Conservation (phyloP, 441 rosid genomes). For the Gossypium gossypioides region DNA sequence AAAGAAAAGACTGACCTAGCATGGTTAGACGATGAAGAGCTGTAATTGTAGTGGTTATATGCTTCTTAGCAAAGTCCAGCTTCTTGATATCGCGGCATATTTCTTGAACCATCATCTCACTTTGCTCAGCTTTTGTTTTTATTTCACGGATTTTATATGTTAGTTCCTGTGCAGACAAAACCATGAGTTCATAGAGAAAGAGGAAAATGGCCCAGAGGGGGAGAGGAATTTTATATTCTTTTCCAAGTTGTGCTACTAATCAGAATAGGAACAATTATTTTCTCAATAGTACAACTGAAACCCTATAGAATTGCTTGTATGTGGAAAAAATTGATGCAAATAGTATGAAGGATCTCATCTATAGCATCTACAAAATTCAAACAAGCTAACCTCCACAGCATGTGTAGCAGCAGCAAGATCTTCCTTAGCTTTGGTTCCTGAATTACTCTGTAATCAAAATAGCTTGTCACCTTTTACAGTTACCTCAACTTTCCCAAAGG, state of each 20-base stretch:
- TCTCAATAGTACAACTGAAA: background rate
- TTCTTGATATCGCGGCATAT: conserved; percentile 98
- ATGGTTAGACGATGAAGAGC: conserved; percentile 99
- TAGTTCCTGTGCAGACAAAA: conserved; percentile 57
- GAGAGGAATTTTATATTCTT: background rate
- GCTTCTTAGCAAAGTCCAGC: conserved; percentile 98
- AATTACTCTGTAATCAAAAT: conserved; percentile 67
- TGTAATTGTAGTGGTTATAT: conserved; percentile 94
- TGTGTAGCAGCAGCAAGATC: conserved; percentile 97
- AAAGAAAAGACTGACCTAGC: conserved; percentile 55
- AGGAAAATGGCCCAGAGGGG: conserved; percentile 1
- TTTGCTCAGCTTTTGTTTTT: conserved; percentile 96
- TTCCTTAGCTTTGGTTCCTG: conserved; percentile 96
- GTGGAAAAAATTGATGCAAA: background rate
- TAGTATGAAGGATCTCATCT: background rate
- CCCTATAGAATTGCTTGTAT: background rate
- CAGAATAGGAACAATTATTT: background rate
- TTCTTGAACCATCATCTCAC: conserved; percentile 99
- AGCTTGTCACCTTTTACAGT: conserved; percentile 7
- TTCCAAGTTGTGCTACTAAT: background rate
- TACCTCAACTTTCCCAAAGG: conserved; percentile 1
- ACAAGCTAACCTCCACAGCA: conserved; percentile 79
- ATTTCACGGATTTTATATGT: conserved; percentile 89
- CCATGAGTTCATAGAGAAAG: conserved; percentile 4
- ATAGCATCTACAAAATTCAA: conserved; percentile 7